Evolutionary conservation across 306 rosid genomes (phyloP), one percentile per base, ranked within the genome.

Genomic region (Castanea crenata): DNA sequence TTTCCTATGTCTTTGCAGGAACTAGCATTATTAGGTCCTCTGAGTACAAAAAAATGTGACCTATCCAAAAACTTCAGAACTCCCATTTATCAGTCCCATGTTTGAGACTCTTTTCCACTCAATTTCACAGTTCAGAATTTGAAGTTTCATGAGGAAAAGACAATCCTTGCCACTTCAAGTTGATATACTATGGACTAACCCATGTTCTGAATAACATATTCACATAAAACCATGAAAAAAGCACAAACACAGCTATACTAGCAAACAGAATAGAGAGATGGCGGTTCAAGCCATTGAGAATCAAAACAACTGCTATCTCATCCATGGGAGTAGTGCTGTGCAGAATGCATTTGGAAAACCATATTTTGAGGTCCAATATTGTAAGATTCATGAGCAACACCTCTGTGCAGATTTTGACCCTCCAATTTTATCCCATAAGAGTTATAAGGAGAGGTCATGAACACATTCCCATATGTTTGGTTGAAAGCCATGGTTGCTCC

Each of bases 271-370:
- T 38, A 80, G 83, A 70, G 56, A 80, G 65, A 76, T 46, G 87
- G 80, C 80, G 62, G 61, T 75, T 86, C 78, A 84, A 76, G 80
- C 79, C 83, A 79, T 78, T 74, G 82, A 73, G 57, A 71, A 49
- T 78, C 78, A 58, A 74, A 38, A 71, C 68, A 79, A 74, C 55
- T 62, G 35, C 73, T 54, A 62, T 68, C 71, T 86, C 86, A 90
- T 80, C 87, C 90, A 74, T 77, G 89, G 3, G 83, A 84, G 81
- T 87, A 86, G 82, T 74, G 78, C 69, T 85, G 94, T 44, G 89
- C 44, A 31, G 92, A 81, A 63, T 92, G 91, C 92, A 86, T 82
- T 85, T 89, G 97, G 75, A 87, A 90, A 78, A 77, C 87, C 89
- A 92, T 74, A 84, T 88, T 90, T 65, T 79, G 97, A 82, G 88